Base-by-base conservation (phyloP, 202 grass and related monocot species). In the Schoenoplectus tabernaemontani region DNA sequence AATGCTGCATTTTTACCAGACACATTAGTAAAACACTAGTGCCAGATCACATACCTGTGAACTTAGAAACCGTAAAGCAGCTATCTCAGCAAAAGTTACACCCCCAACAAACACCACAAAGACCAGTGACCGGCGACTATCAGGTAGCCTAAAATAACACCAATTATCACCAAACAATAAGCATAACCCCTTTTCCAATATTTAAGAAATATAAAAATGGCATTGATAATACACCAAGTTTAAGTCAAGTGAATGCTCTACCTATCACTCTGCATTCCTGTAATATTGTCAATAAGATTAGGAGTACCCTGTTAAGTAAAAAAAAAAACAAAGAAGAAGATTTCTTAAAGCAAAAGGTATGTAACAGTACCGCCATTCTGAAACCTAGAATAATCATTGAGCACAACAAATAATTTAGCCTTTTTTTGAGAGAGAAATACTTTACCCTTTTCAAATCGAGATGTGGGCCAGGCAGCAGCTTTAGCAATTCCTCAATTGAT, bases 51-150 rank as follows among this genome's bases (percentile, higher is more conserved):
- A 1, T 89, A 98, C 95, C 88, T 98, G 91, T n/a, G 91, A 85
- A 82, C 95, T 98, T 86, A 98, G 91, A 82, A 98, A 98, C 12
- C 95, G 84, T 77, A 98, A 82, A 16, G 95, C 91, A 92, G 95
- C 88, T 86, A 98, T 92, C 69, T 95, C 95, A 30, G 89, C 91
- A 86, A 89, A 98, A 82, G 95, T 92, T 63, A 92, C 84, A 9
- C 91, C 91, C 22, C 95, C 91, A 85, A 98, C 81, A 75, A 98
- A 98, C 65, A 92, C 86, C 82, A 98, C 88, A 51, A 98, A 84
- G 74, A 92, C 95, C 11, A 98, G 62, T 41, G 91, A 95, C 50
- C 91, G 87, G 46, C 85, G 86, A 78, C 89, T 83, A 48, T 88
- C 87, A 74, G 62, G 81, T 85, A 89, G 78, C 86, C 95, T 98